Base-by-base conservation (phyloP, 441 rosid species). In the Flueggea neowawraea region DNA sequence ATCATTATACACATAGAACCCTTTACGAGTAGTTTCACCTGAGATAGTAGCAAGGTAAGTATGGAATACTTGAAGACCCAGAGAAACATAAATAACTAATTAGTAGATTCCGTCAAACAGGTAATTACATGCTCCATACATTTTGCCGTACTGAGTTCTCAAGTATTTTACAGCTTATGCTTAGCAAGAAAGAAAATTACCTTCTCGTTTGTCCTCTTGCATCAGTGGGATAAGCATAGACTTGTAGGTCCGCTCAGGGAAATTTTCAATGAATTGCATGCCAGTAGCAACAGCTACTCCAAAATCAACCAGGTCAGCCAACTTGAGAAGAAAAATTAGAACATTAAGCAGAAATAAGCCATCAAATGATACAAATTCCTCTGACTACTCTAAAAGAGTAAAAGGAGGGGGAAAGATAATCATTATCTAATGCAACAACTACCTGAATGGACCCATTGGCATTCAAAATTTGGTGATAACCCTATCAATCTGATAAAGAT, bases 401-500 rank as follows among this genome's bases (percentile, higher is more conserved):
- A n/a, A n/a, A n/a, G n/a, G n/a, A n/a, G 50, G 7, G 50, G 0
- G 8, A 1, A 43, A 47, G 7, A 47, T 47, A 47, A 4, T 1
- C 8, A 3, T 11, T 43, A 43, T 43, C 45, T 43, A 6, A 43
- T 47, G 50, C n/a, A 14, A 54, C 22, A 13, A 10, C 22, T 75
- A 82, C 97, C 99, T 84, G 85, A 95, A 91, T 54, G 97, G 97
- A 55, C 97, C 97, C 96, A 95, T 95, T 65, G 97, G 97, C 97
- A 95, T 91, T 76, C 99, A 97, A 66, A 95, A 95, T 75, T 91
- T 89, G 76, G 89, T 85, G 67, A 88, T 70, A 58, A 78, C 91
- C 69, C 57, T 83, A 61, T 95, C 99, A 48, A 95, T 82, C 52
- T 73, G 86, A 82, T 89, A 91, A 52, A 73, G 81, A 78, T 95